Evolutionary conservation across 2,329 filamentous ascomycete genomes (phyloP), one percentile per base, ranked within the genome.

Genomic region (Ophioceras dolichostomum): DNA sequence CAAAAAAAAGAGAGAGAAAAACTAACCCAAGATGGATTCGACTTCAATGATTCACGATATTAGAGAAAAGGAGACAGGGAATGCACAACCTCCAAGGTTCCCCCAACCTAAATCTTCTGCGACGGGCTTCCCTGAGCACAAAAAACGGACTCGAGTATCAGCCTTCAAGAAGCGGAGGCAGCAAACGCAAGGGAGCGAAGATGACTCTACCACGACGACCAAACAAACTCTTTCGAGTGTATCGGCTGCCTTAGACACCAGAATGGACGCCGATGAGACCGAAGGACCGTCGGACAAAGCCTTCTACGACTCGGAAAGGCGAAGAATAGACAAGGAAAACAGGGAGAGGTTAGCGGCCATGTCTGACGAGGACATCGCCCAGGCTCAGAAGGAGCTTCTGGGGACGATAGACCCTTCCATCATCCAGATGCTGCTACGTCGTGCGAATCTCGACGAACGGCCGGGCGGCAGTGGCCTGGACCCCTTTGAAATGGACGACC

Each of bases 61-160:
- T 44, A 70, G 82, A 49, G 89, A 96, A 62, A 81, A 83, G 43
- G 70, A 76, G 32, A 59, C 73, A 19, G 58, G 65, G 12, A 58
- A 66, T 18, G 66, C 75, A 17, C 78, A 74, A 44, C 68, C 82
- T 4, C 78, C 81, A 8, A 66, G 67, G 28, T 73, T 77, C 9
- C 78, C 80, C 12, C 68, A 69, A 33, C 61, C 73, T 29, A 73
- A 73, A 36, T 59, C 63, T 9, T 62, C 66, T 16, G 58, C 66
- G 4, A 77, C 73, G 10, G 91, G 91, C 1, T 96, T 96, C 48
- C 91, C 91, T n/a, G 76, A 79, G 41, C 88, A 87, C 56, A 91
- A 83, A 57, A 86, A 83, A 55, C 77, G 88, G 45, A 69, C 67
- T 39, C 71, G 73, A 40, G 60, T 73, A 7, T 94, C 87, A 2